phyloP scores from a whole-genome alignment of 2,329 filamentous ascomycete species.

The Pseudogymnoascus sp. region DNA sequence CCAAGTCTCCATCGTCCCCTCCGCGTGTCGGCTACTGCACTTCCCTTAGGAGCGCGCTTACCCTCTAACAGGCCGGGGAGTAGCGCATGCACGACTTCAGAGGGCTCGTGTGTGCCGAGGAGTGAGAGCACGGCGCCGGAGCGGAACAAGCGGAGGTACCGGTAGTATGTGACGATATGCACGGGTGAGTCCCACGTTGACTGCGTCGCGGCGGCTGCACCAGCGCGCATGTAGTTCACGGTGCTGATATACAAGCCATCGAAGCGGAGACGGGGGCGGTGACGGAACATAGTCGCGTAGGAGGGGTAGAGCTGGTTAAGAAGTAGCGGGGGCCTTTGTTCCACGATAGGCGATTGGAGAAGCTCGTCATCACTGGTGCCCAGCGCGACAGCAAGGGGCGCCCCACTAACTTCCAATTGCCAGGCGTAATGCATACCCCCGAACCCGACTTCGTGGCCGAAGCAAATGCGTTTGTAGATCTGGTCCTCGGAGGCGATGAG shows the following conservation, averaged over 20 bases:
- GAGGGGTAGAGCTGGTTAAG: slow-evolving; percentile 37
- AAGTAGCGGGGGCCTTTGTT: slow-evolving; percentile 15
- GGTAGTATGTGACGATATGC: slow-evolving; percentile 96
- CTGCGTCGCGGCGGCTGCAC: slow-evolving; percentile 61
- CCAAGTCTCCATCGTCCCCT: slow-evolving; percentile 1
- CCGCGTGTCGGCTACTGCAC: slow-evolving; percentile 22
- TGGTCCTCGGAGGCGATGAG: slow-evolving; percentile 75
- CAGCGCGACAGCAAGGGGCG: slow-evolving; percentile 13
- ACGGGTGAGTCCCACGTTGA: slow-evolving; percentile 74
- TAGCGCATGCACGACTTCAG: slow-evolving; percentile 80
- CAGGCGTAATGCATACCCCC: slow-evolving; percentile 75
- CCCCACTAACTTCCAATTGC: slow-evolving; percentile 52
- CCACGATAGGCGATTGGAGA: no score
- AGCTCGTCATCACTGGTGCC: neutral
- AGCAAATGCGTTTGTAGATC: slow-evolving; percentile 73
- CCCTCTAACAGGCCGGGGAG: slow-evolving; percentile 56
- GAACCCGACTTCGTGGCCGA: slow-evolving; percentile 69
- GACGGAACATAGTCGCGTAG: slow-evolving; percentile 67
- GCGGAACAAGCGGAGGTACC: slow-evolving; percentile 90
- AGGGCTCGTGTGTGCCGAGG: slow-evolving; percentile 70
- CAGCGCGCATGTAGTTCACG: slow-evolving; percentile 85
- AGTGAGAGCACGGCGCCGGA: slow-evolving; percentile 79
- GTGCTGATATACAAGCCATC: slow-evolving; percentile 95
- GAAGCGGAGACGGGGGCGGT: slow-evolving; percentile 80
- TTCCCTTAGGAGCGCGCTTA: slow-evolving; percentile 16